Conservation (phyloP, 352 stramenopile species). For the Thalassiosira hispida region DNA sequence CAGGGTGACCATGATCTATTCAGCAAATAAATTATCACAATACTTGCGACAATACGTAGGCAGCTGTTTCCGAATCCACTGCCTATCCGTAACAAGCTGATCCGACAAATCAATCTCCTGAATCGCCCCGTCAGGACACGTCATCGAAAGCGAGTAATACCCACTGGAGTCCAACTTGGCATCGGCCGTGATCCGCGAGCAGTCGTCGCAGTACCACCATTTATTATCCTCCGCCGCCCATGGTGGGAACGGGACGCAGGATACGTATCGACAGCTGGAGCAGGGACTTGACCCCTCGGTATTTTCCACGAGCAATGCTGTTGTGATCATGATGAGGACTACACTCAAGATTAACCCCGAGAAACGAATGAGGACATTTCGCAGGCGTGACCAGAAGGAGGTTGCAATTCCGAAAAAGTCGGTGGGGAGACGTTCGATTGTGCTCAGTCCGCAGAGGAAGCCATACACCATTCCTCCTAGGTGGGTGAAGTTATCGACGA, state of each 20-base stretch:
- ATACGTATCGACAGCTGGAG: slow-evolving; percentile 72
- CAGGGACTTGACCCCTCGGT: slow-evolving; percentile 63
- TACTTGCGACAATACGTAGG: slow-evolving; percentile 75
- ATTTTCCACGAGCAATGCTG: slow-evolving; percentile 60
- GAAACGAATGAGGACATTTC: slow-evolving; percentile 61
- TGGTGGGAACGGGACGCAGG: slow-evolving; percentile 78
- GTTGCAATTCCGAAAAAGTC: slow-evolving; percentile 73
- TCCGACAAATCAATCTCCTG: slow-evolving; percentile 66
- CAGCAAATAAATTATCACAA: no score
- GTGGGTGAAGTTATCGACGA: slow-evolving; percentile 87
- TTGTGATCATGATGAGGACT: slow-evolving; percentile 63
- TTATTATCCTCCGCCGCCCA: slow-evolving; percentile 66
- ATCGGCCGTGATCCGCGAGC: slow-evolving; percentile 67
- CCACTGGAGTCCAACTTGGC: slow-evolving; percentile 53
- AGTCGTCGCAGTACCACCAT: slow-evolving; percentile 86
- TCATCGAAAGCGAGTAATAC: slow-evolving; percentile 62
- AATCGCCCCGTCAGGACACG: slow-evolving; percentile 74
- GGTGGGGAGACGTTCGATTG: slow-evolving; percentile 68
- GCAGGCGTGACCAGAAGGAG: slow-evolving; percentile 37
- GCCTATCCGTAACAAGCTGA: slow-evolving; percentile 51
- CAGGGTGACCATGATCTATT: no score
- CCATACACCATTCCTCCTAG: slow-evolving; percentile 82
- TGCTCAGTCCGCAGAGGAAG: slow-evolving; percentile 74
- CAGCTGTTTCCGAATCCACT: slow-evolving; percentile 66
- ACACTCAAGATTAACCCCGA: slow-evolving; percentile 63